Conservation (phyloP, 108 stramenopile genomes). For the Nitzschia sp. region DNA sequence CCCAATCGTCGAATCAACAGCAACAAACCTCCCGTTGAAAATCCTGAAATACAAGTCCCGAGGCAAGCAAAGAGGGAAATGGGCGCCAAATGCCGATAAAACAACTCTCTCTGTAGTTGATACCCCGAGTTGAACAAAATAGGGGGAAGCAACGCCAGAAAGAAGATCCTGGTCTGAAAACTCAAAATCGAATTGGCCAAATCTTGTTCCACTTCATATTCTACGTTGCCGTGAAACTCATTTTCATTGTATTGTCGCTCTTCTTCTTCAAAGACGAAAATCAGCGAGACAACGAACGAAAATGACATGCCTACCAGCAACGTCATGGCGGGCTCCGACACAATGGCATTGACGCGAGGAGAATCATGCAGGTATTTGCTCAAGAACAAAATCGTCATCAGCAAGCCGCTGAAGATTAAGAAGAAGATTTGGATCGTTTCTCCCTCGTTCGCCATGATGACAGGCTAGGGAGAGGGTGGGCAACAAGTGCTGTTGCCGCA, state of each 20-base stretch:
- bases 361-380: constrained; percentile 41
- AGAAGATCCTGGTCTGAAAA: constrained; percentile 72
- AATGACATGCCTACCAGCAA: constrained; percentile 55
- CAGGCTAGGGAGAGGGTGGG: too few species aligned
- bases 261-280: constrained; percentile 2
- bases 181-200: constrained; percentile 40
- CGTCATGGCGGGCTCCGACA: constrained; percentile 67
- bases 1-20: constrained; percentile 23
- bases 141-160: constrained; percentile 77
- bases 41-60: constrained; percentile 68
- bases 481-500: too few species aligned
- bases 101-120: constrained; percentile 58
- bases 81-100: constrained; percentile 65
- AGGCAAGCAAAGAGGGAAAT: constrained; percentile 64
- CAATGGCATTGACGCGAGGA: constrained; percentile 31
- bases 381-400: constrained; percentile 43
- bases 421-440: constrained; percentile 40
- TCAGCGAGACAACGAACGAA: constrained; percentile 29
- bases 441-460: too few species aligned
- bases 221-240: constrained; percentile 9
- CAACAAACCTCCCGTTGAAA: constrained; percentile 50
- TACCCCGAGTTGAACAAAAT: constrained; percentile 87
- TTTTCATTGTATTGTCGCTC: background rate
- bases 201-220: constrained; percentile 6
- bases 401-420: constrained; percentile 41